Base-by-base conservation (phyloP, 2,329 filamentous ascomycete species). In the Thelonectria discophora region DNA sequence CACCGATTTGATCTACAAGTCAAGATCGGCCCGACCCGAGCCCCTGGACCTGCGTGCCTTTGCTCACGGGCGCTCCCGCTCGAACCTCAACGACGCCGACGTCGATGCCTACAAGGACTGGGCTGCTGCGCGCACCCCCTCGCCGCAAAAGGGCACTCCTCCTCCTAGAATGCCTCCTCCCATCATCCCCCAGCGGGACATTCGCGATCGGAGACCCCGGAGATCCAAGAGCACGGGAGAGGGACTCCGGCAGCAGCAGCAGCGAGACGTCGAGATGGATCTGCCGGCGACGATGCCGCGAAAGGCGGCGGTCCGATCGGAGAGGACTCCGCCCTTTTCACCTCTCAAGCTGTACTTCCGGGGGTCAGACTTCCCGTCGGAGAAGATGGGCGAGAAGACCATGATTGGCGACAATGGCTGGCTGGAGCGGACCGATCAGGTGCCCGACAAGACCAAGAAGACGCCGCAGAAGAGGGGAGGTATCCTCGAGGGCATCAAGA, bases 361-460 rank as follows among this genome's bases (percentile, higher is more conserved):
- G 30, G 77, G 74, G 3, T 65, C 75, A n/a, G 77, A 73, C 11
- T 75, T 76, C 12, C 78, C 80, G 2, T 68, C 69, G 5, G 65
- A 69, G 42, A 81, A 78, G 63, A 80, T 74, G 50, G 78, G 79
- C 0, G 77, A 77, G 39, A 87, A 87, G 76, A 80, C 76, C 3
- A 72, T 88, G 71, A 81, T 87, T 59, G 85, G 85, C 3, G 74
- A 82, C 3, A 80, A 84, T 49, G 86, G 86, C 20, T 88, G 85
- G 85, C 78, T 87, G 2, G 84, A 86, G 69, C 78, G 78, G 15
- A 81, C 77, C 1, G 73, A 72, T 6, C 60, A 59, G 12, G 37
- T 42, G 7, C 60, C 58, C 3, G 67, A 73, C 1, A 67, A 69
- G 37, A 65, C 58, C 2, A 72, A 66, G 20, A 75, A 72, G 63